These are phyloP conservation scores for Xylaria longipes DNA, from an alignment of 495 filamentous ascomycete genomes.

Conservation along the genomic window DNA sequence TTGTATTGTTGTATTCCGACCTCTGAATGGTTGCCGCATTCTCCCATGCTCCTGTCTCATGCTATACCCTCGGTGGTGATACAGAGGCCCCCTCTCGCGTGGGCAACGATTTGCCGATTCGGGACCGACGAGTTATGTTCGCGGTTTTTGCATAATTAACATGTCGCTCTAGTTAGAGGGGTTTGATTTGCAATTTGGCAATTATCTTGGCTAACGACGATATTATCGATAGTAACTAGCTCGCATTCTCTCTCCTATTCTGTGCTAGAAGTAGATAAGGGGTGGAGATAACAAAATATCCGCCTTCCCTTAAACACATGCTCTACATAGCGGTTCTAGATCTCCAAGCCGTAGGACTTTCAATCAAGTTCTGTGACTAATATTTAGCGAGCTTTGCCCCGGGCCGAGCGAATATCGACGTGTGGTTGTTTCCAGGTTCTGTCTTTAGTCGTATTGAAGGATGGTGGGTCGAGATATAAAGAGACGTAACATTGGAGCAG, in stretches of 20 bases:
- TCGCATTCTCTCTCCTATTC: not conserved
- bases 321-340: not conserved
- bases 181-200: not conserved
- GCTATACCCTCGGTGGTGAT: not conserved
- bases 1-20: not conserved
- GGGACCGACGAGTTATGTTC: not conserved
- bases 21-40: not conserved
- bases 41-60: conserved; percentile 7
- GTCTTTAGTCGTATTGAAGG: not conserved
- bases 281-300: not conserved
- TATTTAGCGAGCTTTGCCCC: not conserved
- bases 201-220: not conserved
- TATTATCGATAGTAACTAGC: not conserved
- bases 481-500: not conserved
- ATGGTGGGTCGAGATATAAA: not conserved
- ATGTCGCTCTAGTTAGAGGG: not conserved
- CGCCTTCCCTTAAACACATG: not conserved
- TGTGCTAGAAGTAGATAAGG: not conserved
- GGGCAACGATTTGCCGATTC: not conserved
- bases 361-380: not conserved
- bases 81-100: not conserved
- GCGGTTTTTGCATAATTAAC: not conserved
- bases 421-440: not conserved
- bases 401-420: not conserved
- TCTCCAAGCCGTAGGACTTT: conserved; percentile 5